These are phyloP conservation scores for Macrophomina tecta DNA, from an alignment of 2,329 filamentous ascomycete genomes.

Conservation along the genomic window DNA sequence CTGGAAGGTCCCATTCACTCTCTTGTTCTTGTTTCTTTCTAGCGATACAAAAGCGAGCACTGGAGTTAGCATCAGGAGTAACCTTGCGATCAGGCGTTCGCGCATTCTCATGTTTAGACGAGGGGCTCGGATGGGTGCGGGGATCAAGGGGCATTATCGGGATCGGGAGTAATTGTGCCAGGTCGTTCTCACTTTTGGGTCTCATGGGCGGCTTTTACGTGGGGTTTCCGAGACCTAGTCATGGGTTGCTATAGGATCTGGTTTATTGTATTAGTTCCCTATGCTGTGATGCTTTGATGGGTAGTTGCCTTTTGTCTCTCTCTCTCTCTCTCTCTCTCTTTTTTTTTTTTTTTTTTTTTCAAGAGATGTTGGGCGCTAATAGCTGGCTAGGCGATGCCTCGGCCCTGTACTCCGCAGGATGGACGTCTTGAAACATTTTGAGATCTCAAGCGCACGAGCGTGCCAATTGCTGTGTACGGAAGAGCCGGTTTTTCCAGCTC, in stretches of 20 bases:
- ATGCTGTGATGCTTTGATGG: not conserved
- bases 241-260: not conserved
- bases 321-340: not conserved
- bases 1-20: not conserved
- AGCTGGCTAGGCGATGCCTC: not conserved
- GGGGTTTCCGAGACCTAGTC: not conserved
- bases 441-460: not conserved
- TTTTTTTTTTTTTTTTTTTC: not conserved
- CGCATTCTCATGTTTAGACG: not conserved
- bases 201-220: not conserved
- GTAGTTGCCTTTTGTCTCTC: not conserved
- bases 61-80: constrained; percentile 11
- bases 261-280: not conserved
- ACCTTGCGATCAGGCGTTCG: not conserved
- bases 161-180: not conserved
- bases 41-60: constrained; percentile 15
- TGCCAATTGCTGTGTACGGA: not conserved
- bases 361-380: not conserved
- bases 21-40: not conserved
- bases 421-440: not conserved
- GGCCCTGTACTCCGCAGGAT: not conserved
- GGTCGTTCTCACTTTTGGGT: not conserved
- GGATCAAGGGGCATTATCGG: not conserved
- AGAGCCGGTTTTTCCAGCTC: too few relatives aligned
- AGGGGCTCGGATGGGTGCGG: not conserved